Evolutionary conservation across 495 filamentous ascomycete species (phyloP), one percentile per base, ranked within the genome.

Genomic region (Rostrohypoxylon terebratum): DNA sequence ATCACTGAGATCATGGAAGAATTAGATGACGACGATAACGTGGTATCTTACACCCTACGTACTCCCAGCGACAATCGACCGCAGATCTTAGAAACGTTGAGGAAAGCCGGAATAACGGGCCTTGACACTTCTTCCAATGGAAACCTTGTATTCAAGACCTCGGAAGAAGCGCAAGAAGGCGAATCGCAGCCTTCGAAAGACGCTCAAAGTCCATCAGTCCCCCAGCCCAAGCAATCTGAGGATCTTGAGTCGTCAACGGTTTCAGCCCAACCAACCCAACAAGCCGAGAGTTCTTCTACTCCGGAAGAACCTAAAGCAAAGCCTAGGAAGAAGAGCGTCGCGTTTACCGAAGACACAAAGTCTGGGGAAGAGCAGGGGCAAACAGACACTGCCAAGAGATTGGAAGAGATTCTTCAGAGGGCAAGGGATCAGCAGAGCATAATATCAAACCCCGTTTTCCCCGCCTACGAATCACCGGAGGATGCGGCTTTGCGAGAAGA

Each of bases 1-100:
- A 85, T 97, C 59, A 92, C 89, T 20, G 95, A 98, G 59, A 98
- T 99, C 66, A 80, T 90, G 45, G 95, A 99, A 79, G 91, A 97
- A 81, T 83, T 99, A 50, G 96, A 99, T 77, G 95, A 97, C 18
- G 90, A 97, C 16, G 96, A 89, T 16, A 95, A 97, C 74, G 86
- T 98, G 10, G 82, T 97, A 33, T 90, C 87, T 0, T 89, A 82
- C 60, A 84, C 83, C 28, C 81, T 88, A 7, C 88, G 88, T 10
- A 86, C 77, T 1, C 88, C 92, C 0, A 88, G 88, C 18, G 86
- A 91, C 48, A 80, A 83, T 7, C 85, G 89, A 48, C 79, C 88
- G 1, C 85, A 91, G 63, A 77, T 94, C 13, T 68, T 92, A 20
- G 88, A 93, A 14, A 85, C 89, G 1, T 77, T 97, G 57, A 81